A percentile compares a stretch with the other conserved stretches of the same genome.
phyloP scores from a whole-genome alignment of 163 green algal species.

The Scenedesmus sp. region DNA sequence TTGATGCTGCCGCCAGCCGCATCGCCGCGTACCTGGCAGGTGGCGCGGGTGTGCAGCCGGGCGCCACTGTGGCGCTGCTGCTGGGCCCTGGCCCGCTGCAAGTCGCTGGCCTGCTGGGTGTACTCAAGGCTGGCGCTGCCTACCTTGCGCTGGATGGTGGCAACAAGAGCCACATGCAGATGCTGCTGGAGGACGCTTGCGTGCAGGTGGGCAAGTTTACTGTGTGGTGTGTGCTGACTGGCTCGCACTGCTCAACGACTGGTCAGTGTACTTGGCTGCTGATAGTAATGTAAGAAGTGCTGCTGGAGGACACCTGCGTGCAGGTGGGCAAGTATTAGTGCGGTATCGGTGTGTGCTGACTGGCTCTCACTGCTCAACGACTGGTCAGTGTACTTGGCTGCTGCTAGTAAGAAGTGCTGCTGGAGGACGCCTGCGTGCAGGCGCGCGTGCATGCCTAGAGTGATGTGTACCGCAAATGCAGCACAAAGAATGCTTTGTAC shows the following conservation, averaged over 20 bases:
- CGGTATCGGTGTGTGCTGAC: no score
- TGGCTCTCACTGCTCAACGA: no score
- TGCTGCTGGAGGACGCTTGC: constrained; percentile 57
- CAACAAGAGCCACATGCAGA: constrained; percentile 57
- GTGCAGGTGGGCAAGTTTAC: background rate
- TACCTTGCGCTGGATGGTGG: constrained; percentile 64
- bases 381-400: no score
- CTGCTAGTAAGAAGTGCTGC: no score
- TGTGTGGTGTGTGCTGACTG: no score
- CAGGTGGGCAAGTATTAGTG: background rate
- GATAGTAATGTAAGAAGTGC: no score
- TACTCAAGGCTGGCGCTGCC: constrained; percentile 55
- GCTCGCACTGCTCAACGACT: no score
- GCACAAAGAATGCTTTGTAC: no score
- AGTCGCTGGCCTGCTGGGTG: constrained; percentile 49
- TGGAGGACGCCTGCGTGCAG: constrained; percentile 48
- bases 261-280: no score
- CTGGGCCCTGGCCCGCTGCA: constrained; percentile 44
- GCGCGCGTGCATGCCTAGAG: background rate
- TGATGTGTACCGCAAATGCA: background rate
- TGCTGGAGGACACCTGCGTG: constrained; percentile 54
- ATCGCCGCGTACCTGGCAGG: constrained; percentile 1
- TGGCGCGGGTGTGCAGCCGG: background rate
- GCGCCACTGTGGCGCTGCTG: constrained; percentile 43
- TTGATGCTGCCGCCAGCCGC: constrained; percentile 5